Base-by-base conservation (phyloP, 257 asterid species). In the Scutellaria barbata region DNA sequence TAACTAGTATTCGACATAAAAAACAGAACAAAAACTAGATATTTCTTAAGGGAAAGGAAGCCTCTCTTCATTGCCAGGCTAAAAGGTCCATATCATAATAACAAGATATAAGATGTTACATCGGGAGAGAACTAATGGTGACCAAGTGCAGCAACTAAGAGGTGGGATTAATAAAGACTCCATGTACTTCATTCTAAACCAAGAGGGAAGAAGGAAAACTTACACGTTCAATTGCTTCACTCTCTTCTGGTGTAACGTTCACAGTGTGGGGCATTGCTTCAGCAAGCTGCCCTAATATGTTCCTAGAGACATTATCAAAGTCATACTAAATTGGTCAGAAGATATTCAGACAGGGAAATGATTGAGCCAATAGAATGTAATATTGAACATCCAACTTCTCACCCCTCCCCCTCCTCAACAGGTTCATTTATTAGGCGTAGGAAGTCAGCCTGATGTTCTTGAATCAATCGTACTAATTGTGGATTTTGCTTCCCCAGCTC, bases 401-500 rank as follows among this genome's bases (percentile, higher is more conserved):
- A 88, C 95, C 90, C 92, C 71, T 88, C 95, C 63, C 92, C 35
- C 35, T 30, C 96, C 73, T 88, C 96, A 80, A 83, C 95, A 63
- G 96, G 96, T 82, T 92, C 98, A 79, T 92, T 92, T 58, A 92
- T 85, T 67, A 92, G 85, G 81, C 92, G 96, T 33, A 89, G 81
- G 78, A 89, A 92, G 82, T 92, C 98, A 3, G 94, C 92, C 79
- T 89, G 96, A 76, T 92, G 94, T 55, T 92, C 98, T 86, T 89
- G 98, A 74, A 92, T 92, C 80, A 86, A 54, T 65, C 90, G 85
- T 81, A 86, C 88, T 61, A 92, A 82, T 57, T 92, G 93, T 47
- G 98, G 98, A 75, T 92, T 92, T 80, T 89, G 98, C 90, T 89
- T 92, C 69, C 96, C 96, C 42, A 92, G 85, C 78, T 92, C 98